Percentiles rank a stretch among this genome's conserved stretches.
Evolutionary conservation across 768 basidiomycete genomes (phyloP).

Genomic region (Fomitopsis serialis): DNA sequence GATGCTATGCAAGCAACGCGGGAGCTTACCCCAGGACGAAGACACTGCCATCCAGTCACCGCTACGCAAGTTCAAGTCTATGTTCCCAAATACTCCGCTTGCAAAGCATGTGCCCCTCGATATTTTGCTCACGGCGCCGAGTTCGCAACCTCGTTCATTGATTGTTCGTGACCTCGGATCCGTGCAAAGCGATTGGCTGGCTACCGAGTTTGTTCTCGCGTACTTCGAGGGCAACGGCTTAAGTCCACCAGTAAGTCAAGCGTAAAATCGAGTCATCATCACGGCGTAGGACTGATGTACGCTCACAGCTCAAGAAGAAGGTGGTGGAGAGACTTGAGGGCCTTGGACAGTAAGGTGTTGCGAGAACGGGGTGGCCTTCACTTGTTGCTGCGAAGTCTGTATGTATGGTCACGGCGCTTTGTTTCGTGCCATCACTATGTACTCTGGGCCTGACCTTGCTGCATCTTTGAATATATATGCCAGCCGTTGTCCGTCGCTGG

Average conservation of each 20-base stretch:
- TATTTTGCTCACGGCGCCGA: slow-evolving; percentile 58
- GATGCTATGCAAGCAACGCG: slow-evolving; percentile 43
- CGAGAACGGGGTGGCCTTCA: neutral
- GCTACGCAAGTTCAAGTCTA: slow-evolving; percentile 64
- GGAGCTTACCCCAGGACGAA: slow-evolving; percentile 51
- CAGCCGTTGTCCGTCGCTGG: too few relatives aligned
- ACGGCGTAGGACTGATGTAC: neutral
- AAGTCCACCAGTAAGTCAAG: slow-evolving; percentile 59
- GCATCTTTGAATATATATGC: too few relatives aligned
- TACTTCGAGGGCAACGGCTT: slow-evolving; percentile 70
- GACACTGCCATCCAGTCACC: slow-evolving; percentile 55
- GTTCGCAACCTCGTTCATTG: slow-evolving; percentile 41
- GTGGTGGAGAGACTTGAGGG: slow-evolving; percentile 32
- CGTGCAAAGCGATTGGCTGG: slow-evolving; percentile 70
- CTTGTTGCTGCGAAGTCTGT: too few relatives aligned
- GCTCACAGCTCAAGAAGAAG: slow-evolving; percentile 43
- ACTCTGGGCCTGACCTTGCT: too few relatives aligned
- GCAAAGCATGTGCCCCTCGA: slow-evolving; percentile 67
- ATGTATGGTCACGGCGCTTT: too few relatives aligned
- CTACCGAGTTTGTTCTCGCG: slow-evolving; percentile 64
- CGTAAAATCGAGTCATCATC: neutral
- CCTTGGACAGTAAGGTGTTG: neutral
- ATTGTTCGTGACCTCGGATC: slow-evolving; percentile 70
- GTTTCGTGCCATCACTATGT: too few relatives aligned
- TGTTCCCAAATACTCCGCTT: slow-evolving; percentile 69